Percentiles rank a stretch among this genome's conserved stretches.
Evolutionary conservation across 2,329 filamentous ascomycete species (phyloP).

Genomic region (Colletotrichum truncatum): DNA sequence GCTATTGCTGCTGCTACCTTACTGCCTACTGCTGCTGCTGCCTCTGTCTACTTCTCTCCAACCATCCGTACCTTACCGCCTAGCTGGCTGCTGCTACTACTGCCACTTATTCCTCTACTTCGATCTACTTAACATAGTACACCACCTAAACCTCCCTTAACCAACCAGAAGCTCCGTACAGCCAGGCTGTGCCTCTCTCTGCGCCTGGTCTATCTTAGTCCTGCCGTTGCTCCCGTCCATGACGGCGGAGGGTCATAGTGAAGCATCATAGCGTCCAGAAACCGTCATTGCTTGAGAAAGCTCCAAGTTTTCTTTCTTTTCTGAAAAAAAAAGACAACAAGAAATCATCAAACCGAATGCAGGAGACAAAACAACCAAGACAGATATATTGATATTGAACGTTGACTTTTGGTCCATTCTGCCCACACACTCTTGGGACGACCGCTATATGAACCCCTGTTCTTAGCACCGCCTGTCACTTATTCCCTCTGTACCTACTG

Average conservation of each 20-base stretch:
- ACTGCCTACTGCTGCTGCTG: background rate
- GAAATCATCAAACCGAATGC: background rate
- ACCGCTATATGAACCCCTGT: conserved; percentile 22
- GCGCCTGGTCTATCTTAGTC: background rate
- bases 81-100: background rate
- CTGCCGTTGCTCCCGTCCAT: conserved; percentile 18
- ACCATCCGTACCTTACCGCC: no score
- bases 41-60: background rate
- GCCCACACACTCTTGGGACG: conserved; percentile 5
- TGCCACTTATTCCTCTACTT: background rate
- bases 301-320: no score
- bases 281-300: background rate
- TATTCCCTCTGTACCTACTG: background rate
- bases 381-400: no score
- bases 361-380: background rate
- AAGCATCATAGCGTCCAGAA: background rate
- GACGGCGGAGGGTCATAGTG: background rate
- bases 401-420: background rate
- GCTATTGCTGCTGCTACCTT: background rate
- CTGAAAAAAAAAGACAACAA: no score
- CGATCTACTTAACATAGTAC: background rate
- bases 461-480: conserved; percentile 7
- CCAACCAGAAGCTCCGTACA: background rate
- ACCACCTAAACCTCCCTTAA: background rate
- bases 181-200: background rate